Evolutionary conservation across 306 rosid species (phyloP).

Genomic region (Cucurbita argyrosperma): DNA sequence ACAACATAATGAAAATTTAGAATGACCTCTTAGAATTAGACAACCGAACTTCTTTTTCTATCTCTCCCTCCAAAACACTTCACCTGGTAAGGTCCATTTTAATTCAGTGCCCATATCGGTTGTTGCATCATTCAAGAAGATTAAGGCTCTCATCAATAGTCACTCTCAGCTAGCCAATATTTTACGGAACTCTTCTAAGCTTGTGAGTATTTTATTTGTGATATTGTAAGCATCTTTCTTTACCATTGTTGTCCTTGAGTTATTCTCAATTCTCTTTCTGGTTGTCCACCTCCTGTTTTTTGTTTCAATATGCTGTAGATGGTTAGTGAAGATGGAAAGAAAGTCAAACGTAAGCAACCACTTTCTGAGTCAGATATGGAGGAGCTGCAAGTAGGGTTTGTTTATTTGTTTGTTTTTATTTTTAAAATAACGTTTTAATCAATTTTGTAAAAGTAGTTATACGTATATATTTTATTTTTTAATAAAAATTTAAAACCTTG

Average conservation of each 20-base stretch:
- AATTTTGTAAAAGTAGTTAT: neutral
- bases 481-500: neutral
- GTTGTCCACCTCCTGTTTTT: slow-evolving; percentile 7
- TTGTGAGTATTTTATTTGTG: slow-evolving; percentile 35
- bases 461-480: neutral
- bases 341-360: slow-evolving; percentile 62
- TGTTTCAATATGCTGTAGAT: slow-evolving; percentile 35
- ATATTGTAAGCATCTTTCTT: neutral
- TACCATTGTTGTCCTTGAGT: neutral
- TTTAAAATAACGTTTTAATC: neutral
- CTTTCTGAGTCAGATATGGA: slow-evolving; percentile 68
- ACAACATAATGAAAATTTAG: neutral
- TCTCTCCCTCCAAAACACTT: neutral
- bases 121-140: slow-evolving; percentile 97
- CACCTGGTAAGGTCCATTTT: slow-evolving; percentile 8
- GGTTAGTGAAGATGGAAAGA: slow-evolving; percentile 89
- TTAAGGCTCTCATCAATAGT: slow-evolving; percentile 60
- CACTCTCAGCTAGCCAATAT: slow-evolving; percentile 79
- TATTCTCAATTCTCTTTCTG: slow-evolving; percentile 2
- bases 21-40: neutral
- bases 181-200: slow-evolving; percentile 76
- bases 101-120: slow-evolving; percentile 75
- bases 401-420: neutral
- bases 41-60: neutral
- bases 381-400: slow-evolving; percentile 67